A percentile compares a stretch with the other conserved stretches of the same genome.
Conservation (phyloP, 2,329 filamentous ascomycete genomes). For the Aspergillus persii region DNA sequence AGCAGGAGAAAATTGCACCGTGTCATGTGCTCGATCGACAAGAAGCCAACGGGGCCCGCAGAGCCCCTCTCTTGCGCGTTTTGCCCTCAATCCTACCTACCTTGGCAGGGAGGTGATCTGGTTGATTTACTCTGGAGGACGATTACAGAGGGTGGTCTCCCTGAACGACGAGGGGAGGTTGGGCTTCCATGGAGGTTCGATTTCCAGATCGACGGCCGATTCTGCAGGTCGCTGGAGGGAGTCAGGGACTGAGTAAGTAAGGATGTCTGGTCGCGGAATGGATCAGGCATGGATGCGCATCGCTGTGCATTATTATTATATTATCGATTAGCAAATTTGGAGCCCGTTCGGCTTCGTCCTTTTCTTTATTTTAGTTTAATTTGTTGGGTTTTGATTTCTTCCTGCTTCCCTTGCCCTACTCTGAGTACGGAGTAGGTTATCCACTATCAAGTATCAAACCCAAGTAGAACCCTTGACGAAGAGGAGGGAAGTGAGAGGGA, state of each 20-base stretch:
- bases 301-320: not conserved
- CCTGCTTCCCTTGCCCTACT: not conserved
- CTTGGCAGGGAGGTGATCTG: slow-evolving; percentile 6
- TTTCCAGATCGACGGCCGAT: not conserved
- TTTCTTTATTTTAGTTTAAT: no score
- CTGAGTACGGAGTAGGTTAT: no score
- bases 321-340: not conserved
- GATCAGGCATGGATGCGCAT: not conserved
- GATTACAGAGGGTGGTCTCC: no score
- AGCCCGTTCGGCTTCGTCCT: not conserved
- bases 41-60: slow-evolving; percentile 8
- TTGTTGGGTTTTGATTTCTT: not conserved
- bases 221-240: not conserved
- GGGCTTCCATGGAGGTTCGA: not conserved
- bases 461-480: not conserved
- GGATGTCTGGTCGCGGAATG: not conserved
- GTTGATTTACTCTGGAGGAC: not conserved
- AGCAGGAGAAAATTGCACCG: slow-evolving; percentile 17
- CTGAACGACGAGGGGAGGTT: not conserved
- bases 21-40: slow-evolving; percentile 22
- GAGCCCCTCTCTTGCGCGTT: slow-evolving; percentile 11
- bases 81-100: not conserved
- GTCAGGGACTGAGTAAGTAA: not conserved
- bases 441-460: no score
- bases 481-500: not conserved